These are phyloP conservation scores for Leccinum broughii DNA, from an alignment of 768 basidiomycete genomes.

Conservation along the genomic window DNA sequence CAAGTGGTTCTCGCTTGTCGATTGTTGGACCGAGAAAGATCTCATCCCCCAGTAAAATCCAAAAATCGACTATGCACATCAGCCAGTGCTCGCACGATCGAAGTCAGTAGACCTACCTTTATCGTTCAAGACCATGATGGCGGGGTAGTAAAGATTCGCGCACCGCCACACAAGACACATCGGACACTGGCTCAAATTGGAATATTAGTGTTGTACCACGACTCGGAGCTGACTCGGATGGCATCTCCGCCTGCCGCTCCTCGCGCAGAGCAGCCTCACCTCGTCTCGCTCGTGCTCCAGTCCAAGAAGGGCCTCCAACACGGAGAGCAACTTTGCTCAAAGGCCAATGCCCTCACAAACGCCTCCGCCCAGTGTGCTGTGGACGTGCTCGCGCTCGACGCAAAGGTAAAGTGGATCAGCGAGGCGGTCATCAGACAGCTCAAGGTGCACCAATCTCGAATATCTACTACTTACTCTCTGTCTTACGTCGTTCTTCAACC, in stretches of 20 bases:
- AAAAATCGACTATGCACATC: no score
- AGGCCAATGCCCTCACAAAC: slow-evolving; percentile 62
- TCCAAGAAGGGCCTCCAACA: slow-evolving; percentile 83
- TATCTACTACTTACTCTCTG: not conserved
- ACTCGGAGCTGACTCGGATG: slow-evolving; percentile 19
- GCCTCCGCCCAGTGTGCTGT: slow-evolving; percentile 64
- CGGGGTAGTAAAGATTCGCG: no score
- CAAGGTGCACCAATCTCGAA: slow-evolving; percentile 46
- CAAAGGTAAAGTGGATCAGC: slow-evolving; percentile 76
- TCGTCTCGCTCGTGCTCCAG: slow-evolving; percentile 74
- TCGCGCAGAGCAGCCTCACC: slow-evolving; percentile 52
- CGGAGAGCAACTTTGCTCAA: slow-evolving; percentile 72
- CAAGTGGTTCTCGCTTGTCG: no score
- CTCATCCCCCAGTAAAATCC: no score
- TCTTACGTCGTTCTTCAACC: not conserved
- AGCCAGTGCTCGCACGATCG: no score
- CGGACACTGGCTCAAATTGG: no score
- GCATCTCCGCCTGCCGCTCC: slow-evolving; percentile 16
- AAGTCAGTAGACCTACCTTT: no score
- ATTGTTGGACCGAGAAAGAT: no score
- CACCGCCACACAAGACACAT: no score
- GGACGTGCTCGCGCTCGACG: slow-evolving; percentile 76
- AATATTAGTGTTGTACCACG: not conserved
- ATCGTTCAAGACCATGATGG: no score
- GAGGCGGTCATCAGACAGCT: slow-evolving; percentile 76